Evolutionary conservation across 768 basidiomycete genomes (phyloP).

Genomic region (Clavulina sp.): DNA sequence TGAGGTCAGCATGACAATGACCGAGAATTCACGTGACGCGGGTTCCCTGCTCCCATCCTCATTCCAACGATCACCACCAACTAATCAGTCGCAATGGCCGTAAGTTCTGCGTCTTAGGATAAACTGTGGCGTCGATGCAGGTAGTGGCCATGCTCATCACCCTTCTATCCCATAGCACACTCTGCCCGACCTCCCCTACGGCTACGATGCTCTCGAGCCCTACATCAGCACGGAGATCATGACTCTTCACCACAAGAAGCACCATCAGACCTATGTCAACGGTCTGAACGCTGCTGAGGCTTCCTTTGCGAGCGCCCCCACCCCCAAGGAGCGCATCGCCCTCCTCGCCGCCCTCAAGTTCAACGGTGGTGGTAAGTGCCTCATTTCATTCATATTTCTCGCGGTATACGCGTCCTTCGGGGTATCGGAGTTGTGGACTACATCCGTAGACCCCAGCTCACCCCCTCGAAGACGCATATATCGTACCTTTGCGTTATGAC

Average conservation of each 20-base stretch:
- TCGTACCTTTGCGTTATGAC: too few relatives aligned
- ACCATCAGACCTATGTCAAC: conserved; percentile 89
- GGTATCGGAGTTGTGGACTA: too few relatives aligned
- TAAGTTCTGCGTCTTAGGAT: too few relatives aligned
- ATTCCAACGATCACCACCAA: too few relatives aligned
- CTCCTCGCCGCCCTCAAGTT: conserved; percentile 88
- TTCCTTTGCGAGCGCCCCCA: conserved; percentile 43
- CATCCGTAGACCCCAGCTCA: too few relatives aligned
- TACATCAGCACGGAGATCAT: conserved; percentile 84
- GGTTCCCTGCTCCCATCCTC: too few relatives aligned
- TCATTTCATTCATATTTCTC: conserved; percentile 1
- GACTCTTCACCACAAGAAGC: conserved; percentile 86
- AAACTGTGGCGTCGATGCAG: too few relatives aligned
- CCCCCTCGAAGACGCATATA: too few relatives aligned
- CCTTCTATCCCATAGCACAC: conserved; percentile 9
- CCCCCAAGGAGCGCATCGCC: conserved; percentile 66
- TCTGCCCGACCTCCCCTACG: conserved; percentile 59
- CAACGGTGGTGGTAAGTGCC: conserved; percentile 74
- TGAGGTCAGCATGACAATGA: too few relatives aligned
- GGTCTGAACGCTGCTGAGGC: conserved; percentile 81
- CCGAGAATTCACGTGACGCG: too few relatives aligned
- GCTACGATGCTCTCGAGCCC: conserved; percentile 85
- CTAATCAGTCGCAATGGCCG: too few relatives aligned
- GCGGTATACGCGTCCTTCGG: not conserved
- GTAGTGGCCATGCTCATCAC: not conserved